Evolutionary conservation across 2,329 filamentous ascomycete species (phyloP).

Genomic region (Colletotrichum euphorbiae): DNA sequence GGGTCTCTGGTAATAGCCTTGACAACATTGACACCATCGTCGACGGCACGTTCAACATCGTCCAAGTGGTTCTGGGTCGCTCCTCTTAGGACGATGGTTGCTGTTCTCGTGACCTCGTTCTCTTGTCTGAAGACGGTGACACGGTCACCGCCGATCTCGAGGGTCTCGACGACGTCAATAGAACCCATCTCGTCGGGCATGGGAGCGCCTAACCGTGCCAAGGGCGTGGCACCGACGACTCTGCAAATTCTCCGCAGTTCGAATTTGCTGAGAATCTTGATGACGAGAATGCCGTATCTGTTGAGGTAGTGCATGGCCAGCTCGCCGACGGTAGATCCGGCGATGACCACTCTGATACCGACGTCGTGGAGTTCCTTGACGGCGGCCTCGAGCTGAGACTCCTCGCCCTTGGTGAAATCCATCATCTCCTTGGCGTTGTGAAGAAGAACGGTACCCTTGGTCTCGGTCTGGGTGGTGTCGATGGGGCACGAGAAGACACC

Average conservation of each 20-base stretch:
- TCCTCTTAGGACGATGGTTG: slow-evolving; percentile 92
- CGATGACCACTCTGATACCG: slow-evolving; percentile 90
- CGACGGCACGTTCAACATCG: slow-evolving; percentile 95
- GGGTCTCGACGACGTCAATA: slow-evolving; percentile 94
- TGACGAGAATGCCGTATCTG: slow-evolving; percentile 93
- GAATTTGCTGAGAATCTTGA: slow-evolving; percentile 98
- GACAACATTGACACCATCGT: slow-evolving; percentile 98
- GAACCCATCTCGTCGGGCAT: slow-evolving; percentile 99
- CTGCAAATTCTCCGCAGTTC: slow-evolving; percentile 95
- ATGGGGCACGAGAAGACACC: slow-evolving; percentile 97
- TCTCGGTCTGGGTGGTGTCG: slow-evolving; percentile 96
- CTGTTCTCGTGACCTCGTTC: slow-evolving; percentile 89
- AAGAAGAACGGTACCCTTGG: slow-evolving; percentile 95
- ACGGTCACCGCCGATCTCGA: slow-evolving; percentile 97
- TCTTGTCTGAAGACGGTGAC: slow-evolving; percentile 99
- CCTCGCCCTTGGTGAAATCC: slow-evolving; percentile 97
- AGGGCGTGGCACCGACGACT: slow-evolving; percentile 95
- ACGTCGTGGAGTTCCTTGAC: slow-evolving; percentile 98
- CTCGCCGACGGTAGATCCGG: slow-evolving; percentile 93
- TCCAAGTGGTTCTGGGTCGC: slow-evolving; percentile 98
- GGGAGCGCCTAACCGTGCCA: slow-evolving; percentile 92
- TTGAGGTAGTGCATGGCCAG: slow-evolving; percentile 95
- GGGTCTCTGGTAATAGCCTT: slow-evolving; percentile 97
- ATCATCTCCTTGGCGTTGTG: slow-evolving; percentile 99
- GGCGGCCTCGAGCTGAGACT: slow-evolving; percentile 86